These are phyloP conservation scores for Trametes polyzona DNA, from an alignment of 1,284 basidiomycete genomes.

Conservation along the genomic window DNA sequence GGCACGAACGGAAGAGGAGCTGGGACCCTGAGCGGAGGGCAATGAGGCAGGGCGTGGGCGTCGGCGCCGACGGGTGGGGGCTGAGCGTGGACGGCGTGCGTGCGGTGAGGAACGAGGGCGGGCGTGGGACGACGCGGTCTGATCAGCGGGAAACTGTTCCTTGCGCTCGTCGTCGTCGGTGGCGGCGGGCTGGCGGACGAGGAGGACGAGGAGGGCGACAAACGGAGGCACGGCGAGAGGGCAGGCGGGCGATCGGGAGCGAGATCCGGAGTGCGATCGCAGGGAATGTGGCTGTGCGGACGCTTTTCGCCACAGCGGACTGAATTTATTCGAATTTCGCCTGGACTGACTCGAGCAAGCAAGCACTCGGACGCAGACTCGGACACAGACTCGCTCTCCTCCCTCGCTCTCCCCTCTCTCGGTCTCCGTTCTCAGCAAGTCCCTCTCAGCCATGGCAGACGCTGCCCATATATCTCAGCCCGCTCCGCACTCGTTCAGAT, in stretches of 20 bases:
- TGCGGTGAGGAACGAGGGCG: too few species aligned
- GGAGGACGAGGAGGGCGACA: neutral
- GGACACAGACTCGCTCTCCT: neutral
- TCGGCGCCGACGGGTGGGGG: neutral
- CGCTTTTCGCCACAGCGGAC: too few species aligned
- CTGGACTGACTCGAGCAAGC: neutral
- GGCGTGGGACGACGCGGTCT: neutral
- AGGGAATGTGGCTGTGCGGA: constrained; percentile 7
- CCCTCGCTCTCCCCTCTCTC: constrained; percentile 7
- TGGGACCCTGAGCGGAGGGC: neutral
- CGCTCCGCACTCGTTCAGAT: constrained; percentile 14
- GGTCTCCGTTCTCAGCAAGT: neutral
- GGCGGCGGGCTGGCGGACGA: neutral
- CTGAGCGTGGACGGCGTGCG: neutral
- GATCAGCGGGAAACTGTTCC: neutral
- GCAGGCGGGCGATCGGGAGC: neutral
- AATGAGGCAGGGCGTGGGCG: neutral
- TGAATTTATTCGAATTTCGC: neutral
- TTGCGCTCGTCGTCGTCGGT: neutral
- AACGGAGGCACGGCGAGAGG: neutral
- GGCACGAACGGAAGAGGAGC: neutral
- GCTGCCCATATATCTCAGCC: constrained; percentile 16
- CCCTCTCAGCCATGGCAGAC: constrained; percentile 12
- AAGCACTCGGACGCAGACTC: too few species aligned
- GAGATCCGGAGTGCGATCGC: neutral